These are phyloP conservation scores for Parasarocladium wereldwijsianum DNA, from an alignment of 2,329 filamentous ascomycete species.

Conservation along the genomic window DNA sequence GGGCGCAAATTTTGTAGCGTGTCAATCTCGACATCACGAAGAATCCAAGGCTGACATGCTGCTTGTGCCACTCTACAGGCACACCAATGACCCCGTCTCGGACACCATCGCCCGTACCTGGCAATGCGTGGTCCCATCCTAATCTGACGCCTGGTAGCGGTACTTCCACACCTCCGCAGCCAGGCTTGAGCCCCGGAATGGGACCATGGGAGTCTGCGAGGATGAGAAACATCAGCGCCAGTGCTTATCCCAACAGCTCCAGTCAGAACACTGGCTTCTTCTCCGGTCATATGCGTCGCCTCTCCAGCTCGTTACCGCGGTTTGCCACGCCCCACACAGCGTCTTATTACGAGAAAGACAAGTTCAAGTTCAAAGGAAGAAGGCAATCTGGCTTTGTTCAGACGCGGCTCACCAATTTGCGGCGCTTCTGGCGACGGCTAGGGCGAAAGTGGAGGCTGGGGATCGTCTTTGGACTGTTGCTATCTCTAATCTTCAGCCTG, in stretches of 20 bases:
- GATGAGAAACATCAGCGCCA: constrained; percentile 57
- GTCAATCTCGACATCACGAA: too few species aligned
- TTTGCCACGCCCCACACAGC: constrained; percentile 36
- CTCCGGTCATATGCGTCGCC: constrained; percentile 63
- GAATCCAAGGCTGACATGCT: too few species aligned
- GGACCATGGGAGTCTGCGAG: constrained; percentile 76
- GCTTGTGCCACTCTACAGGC: too few species aligned
- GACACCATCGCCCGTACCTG: constrained; percentile 71
- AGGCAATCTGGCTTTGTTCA: background rate
- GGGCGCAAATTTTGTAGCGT: too few species aligned
- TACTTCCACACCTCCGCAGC: constrained; percentile 48
- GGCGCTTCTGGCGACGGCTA: constrained; percentile 32
- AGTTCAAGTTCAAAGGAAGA: constrained; percentile 41
- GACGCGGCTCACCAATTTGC: constrained; percentile 31
- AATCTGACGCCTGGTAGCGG: constrained; percentile 62
- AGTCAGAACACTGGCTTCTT: constrained; percentile 81
- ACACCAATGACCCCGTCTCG: constrained; percentile 73
- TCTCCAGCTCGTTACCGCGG: constrained; percentile 65
- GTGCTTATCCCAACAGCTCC: constrained; percentile 64
- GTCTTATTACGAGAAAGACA: constrained; percentile 65
- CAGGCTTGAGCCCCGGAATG: constrained; percentile 38
- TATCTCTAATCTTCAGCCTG: background rate
- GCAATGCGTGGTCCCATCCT: constrained; percentile 80
- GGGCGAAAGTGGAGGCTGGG: constrained; percentile 52
- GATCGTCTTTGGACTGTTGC: constrained; percentile 31